phyloP scores from a whole-genome alignment of 805 yeast genomes.

The Debaryomyces tyrocola region DNA sequence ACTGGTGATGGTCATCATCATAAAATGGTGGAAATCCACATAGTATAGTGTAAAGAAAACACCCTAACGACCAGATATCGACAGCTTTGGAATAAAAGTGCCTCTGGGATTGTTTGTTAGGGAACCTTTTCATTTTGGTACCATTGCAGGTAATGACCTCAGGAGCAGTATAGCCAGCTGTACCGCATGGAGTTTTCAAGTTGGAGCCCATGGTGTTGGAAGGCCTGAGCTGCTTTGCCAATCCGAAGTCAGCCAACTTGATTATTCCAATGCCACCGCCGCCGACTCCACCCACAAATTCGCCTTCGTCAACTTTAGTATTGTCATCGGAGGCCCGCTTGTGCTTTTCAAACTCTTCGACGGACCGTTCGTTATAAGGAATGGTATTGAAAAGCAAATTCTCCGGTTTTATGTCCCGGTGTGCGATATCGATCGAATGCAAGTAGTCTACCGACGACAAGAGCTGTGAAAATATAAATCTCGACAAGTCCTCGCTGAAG shows the following conservation, averaged over 20 bases:
- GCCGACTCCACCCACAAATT: constrained; percentile 51
- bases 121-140: constrained; percentile 12
- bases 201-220: constrained; percentile 11
- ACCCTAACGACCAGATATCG: constrained; percentile 74
- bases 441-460: constrained; percentile 68
- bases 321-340: constrained; percentile 58
- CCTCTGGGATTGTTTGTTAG: constrained; percentile 27
- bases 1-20: constrained; percentile 62
- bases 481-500: constrained; percentile 67
- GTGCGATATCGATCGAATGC: constrained; percentile 63
- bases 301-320: constrained; percentile 62
- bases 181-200: constrained; percentile 74
- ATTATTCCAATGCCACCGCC: constrained; percentile 65
- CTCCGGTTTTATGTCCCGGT: constrained; percentile 82
- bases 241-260: constrained; percentile 69
- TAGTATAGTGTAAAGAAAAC: constrained; percentile 64
- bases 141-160: constrained; percentile 52
- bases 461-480: constrained; percentile 73
- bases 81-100: constrained; percentile 64
- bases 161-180: constrained; percentile 76
- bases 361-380: constrained; percentile 42
- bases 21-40: constrained; percentile 79
- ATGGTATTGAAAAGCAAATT: constrained; percentile 65
- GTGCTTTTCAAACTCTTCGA: constrained; percentile 20
- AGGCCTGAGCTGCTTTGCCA: constrained; percentile 57